These are phyloP conservation scores for Claviceps sp. DNA, from an alignment of 2,329 filamentous ascomycete species.

Conservation along the genomic window DNA sequence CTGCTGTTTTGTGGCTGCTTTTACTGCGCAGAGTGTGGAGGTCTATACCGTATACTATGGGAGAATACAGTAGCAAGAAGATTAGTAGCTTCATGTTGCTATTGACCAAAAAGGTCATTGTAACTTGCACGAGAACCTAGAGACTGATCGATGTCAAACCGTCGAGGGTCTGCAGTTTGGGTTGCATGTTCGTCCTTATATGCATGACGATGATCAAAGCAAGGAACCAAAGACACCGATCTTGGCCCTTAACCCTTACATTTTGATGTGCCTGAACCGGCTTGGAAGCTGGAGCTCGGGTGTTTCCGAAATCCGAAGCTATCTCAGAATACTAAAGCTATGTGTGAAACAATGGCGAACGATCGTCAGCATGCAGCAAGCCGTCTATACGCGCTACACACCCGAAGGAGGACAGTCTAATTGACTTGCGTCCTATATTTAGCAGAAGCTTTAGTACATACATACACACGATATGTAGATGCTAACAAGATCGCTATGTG, in stretches of 20 bases:
- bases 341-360: not conserved
- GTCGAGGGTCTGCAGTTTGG: not conserved
- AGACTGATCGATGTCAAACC: no score
- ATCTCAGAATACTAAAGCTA: not conserved
- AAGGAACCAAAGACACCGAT: not conserved
- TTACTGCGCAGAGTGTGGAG: not conserved
- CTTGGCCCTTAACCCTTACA: no score
- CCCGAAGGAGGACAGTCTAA: not conserved
- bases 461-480: not conserved
- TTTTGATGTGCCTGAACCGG: not conserved
- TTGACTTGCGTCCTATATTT: not conserved
- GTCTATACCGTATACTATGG: not conserved
- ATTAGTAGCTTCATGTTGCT: not conserved
- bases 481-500: not conserved
- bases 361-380: not conserved
- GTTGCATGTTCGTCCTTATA: not conserved
- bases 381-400: not conserved
- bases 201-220: not conserved
- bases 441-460: not conserved
- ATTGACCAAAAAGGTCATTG: not conserved
- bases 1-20: not conserved
- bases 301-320: not conserved
- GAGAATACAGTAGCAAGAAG: not conserved
- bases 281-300: not conserved
- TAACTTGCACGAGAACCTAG: not conserved